These are phyloP conservation scores for Bipolaris zeicola DNA, from an alignment of 2,329 filamentous ascomycete species.

Conservation along the genomic window DNA sequence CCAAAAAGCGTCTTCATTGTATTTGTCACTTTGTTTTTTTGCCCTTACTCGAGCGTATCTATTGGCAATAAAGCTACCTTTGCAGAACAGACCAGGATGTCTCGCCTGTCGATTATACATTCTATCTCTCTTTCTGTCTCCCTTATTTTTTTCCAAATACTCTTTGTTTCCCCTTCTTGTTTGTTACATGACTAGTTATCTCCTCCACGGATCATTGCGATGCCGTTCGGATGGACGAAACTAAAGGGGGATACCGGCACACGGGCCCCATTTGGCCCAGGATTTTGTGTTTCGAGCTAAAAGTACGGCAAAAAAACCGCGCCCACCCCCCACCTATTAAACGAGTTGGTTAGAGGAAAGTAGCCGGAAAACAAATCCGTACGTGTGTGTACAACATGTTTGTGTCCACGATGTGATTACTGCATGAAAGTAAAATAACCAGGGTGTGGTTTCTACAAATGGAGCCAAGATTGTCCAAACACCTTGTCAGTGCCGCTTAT, in stretches of 20 bases:
- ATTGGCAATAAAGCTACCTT: neutral
- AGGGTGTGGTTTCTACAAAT: neutral
- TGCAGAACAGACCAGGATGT: neutral
- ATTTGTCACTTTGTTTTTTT: neutral
- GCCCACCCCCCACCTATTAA: neutral
- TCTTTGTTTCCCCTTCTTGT: neutral
- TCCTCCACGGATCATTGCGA: conserved; percentile 1
- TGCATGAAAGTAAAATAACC: conserved; percentile 2
- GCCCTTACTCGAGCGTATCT: neutral
- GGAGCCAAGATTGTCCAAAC: neutral
- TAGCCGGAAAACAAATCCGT: neutral
- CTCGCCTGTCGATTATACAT: neutral
- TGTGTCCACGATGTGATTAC: conserved; percentile 4
- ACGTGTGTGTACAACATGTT: too few species aligned
- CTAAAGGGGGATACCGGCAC: neutral
- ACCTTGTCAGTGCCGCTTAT: neutral
- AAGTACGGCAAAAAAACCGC: neutral
- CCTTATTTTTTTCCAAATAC: neutral
- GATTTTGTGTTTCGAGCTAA: neutral
- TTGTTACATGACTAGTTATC: conserved; percentile 6
- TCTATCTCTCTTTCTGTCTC: neutral
- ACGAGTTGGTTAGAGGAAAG: neutral
- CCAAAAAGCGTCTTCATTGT: neutral
- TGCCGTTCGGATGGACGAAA: neutral
- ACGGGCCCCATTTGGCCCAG: neutral